phyloP scores from a whole-genome alignment of 345 rosid species.

The Salix udensis region DNA sequence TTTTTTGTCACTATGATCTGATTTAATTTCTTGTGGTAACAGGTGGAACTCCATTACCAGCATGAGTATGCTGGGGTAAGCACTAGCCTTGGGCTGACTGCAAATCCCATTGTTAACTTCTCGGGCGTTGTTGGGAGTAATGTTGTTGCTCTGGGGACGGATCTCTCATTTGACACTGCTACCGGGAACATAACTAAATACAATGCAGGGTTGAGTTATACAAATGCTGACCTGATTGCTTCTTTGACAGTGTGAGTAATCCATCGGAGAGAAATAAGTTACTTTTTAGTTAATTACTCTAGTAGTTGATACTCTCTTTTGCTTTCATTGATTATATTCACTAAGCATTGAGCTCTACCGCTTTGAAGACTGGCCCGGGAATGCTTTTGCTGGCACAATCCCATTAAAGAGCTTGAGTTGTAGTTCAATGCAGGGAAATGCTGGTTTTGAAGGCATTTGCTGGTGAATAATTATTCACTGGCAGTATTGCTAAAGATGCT shows the following conservation, averaged over 20 bases:
- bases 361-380: neutral
- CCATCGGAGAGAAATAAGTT: neutral
- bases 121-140: conserved; percentile 80
- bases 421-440: neutral
- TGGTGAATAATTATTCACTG: neutral
- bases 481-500: neutral
- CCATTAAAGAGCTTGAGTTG: neutral
- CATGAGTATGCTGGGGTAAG: conserved; percentile 90
- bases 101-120: conserved; percentile 77
- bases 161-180: conserved; percentile 74
- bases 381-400: neutral
- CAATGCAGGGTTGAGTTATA: conserved; percentile 69
- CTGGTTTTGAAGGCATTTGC: neutral
- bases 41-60: conserved; percentile 86
- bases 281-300: neutral
- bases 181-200: conserved; percentile 67
- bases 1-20: neutral
- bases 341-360: neutral
- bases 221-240: conserved; percentile 70
- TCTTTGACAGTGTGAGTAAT: conserved; percentile 70
- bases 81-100: conserved; percentile 77
- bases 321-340: neutral
- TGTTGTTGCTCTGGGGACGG: conserved; percentile 69
- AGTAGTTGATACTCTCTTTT: neutral
- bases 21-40: conserved; percentile 16